Evolutionary conservation across 768 basidiomycete genomes (phyloP).

Genomic region (Rhizopogon vesiculosus): DNA sequence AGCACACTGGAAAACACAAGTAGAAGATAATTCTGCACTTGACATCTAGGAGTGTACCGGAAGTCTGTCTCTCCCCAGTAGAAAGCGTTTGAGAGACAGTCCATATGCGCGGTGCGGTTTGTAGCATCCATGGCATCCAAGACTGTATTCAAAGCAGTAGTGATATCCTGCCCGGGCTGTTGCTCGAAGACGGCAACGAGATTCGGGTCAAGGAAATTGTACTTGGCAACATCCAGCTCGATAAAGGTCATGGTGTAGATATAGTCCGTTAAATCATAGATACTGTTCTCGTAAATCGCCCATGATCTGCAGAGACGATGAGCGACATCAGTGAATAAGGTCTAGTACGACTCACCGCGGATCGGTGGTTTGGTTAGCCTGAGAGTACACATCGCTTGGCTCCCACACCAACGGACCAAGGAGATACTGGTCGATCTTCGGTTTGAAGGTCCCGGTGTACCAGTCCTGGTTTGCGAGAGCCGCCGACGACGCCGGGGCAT

Average conservation of each 20-base stretch:
- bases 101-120: constrained; percentile 34
- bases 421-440: constrained; percentile 49
- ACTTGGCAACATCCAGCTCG: constrained; percentile 36
- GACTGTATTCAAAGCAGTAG: constrained; percentile 42
- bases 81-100: constrained; percentile 60
- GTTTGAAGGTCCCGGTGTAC: constrained; percentile 54
- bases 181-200: constrained; percentile 53
- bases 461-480: constrained; percentile 38
- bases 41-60: constrained; percentile 48
- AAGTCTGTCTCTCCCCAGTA: constrained; percentile 55
- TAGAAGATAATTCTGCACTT: constrained; percentile 58
- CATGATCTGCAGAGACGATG: constrained; percentile 36
- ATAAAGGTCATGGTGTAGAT: constrained; percentile 50
- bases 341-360: constrained; percentile 19
- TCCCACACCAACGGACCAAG: constrained; percentile 59
- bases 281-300: constrained; percentile 51
- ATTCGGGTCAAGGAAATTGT: constrained; percentile 46
- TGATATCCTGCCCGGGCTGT: constrained; percentile 58
- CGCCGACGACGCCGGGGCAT: constrained; percentile 32
- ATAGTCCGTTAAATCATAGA: constrained; percentile 70
- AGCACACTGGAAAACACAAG: constrained; percentile 51
- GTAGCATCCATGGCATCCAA: constrained; percentile 35
- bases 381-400: constrained; percentile 29
- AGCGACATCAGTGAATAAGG: constrained; percentile 6
- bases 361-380: constrained; percentile 32